These are phyloP conservation scores for Cantharellus cinnabarinus DNA, from an alignment of 768 basidiomycete genomes.

Conservation along the genomic window DNA sequence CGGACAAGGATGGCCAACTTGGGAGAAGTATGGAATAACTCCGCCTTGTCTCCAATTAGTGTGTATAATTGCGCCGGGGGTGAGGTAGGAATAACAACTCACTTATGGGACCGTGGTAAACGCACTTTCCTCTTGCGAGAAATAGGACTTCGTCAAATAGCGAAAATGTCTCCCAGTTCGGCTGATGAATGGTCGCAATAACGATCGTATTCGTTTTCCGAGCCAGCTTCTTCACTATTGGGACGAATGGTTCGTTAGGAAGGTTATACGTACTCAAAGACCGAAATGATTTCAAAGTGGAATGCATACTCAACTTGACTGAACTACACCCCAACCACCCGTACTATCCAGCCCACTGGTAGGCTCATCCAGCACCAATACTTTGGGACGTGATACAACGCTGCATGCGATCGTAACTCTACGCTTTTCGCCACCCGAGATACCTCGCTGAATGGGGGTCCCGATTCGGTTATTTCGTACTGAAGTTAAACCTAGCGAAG, in stretches of 20 bases:
- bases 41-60: conserved; percentile 10
- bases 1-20: conserved; percentile 17
- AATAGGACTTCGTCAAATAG: conserved; percentile 40
- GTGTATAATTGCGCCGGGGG: conserved; percentile 17
- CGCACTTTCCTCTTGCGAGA: conserved; percentile 29
- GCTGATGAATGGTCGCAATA: conserved; percentile 49
- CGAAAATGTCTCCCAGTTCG: conserved; percentile 35
- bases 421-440: conserved; percentile 39
- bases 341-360: conserved; percentile 31
- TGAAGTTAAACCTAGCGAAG: conserved; percentile 27
- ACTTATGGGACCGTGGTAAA: conserved; percentile 22
- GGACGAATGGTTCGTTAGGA: conserved; percentile 11
- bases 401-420: conserved; percentile 37
- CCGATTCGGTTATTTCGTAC: conserved; percentile 34
- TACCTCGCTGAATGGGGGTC: conserved; percentile 32
- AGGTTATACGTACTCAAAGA: conserved; percentile 4
- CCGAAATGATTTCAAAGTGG: neutral
- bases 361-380: conserved; percentile 43
- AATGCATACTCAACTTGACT: conserved; percentile 16
- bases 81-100: conserved; percentile 12
- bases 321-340: conserved; percentile 9
- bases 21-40: conserved; percentile 17
- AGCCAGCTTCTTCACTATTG: conserved; percentile 23
- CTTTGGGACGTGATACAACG: conserved; percentile 37
- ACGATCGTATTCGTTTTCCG: conserved; percentile 30